A percentile compares a stretch with the other conserved stretches of the same genome.
phyloP scores from a whole-genome alignment of 176 grass and related monocot genomes.

The Aegilops longissima region DNA sequence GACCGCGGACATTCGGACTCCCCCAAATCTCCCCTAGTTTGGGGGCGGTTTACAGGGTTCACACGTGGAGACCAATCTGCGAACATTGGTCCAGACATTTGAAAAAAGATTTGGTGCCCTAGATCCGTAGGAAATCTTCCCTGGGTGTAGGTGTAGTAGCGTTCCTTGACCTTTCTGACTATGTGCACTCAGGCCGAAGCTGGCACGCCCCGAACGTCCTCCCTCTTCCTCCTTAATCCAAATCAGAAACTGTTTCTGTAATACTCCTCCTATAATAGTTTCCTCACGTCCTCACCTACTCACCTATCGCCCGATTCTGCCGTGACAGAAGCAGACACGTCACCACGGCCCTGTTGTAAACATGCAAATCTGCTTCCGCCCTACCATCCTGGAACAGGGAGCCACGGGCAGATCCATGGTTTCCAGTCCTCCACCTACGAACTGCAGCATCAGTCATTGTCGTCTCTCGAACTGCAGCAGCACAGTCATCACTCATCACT shows the following conservation, averaged over 20 bases:
- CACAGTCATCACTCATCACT: background rate
- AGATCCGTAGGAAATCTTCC: too few species aligned
- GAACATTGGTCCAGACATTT: too few species aligned
- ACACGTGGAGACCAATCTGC: too few species aligned
- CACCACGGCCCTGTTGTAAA: background rate
- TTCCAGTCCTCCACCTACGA: background rate
- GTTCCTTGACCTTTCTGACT: too few species aligned
- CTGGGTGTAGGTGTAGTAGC: too few species aligned
- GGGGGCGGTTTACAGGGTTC: too few species aligned
- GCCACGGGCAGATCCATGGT: background rate
- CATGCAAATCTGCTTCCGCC: background rate
- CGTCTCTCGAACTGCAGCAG: background rate
- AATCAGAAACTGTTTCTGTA: background rate
- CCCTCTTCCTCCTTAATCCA: background rate
- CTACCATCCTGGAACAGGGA: background rate
- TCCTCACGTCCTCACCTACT: background rate
- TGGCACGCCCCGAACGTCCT: background rate
- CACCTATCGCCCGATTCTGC: background rate
- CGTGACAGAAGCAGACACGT: background rate
- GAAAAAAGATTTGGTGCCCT: too few species aligned
- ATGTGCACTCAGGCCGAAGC: too few species aligned
- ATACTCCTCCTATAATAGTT: too few species aligned
- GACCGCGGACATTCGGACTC: too few species aligned
- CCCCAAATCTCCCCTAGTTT: too few species aligned
- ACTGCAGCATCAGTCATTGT: background rate